phyloP scores from a whole-genome alignment of 2,329 filamentous ascomycete genomes.

The Exophiala viscosa region DNA sequence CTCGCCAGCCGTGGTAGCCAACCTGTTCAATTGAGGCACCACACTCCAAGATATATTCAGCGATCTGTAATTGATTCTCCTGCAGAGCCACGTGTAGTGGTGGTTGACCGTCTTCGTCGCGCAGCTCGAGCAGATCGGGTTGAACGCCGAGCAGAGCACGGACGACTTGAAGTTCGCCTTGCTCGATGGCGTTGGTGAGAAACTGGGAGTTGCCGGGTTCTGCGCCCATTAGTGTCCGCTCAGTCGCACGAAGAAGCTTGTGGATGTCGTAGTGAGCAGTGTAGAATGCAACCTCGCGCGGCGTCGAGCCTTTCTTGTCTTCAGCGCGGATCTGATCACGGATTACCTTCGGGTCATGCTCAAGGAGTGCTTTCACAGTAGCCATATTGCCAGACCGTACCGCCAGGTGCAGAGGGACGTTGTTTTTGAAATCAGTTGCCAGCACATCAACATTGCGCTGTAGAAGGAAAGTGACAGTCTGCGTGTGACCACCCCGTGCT shows the following conservation, averaged over 20 bases:
- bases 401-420: slow-evolving; percentile 24
- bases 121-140: slow-evolving; percentile 9
- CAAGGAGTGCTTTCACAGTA: slow-evolving; percentile 18
- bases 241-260: slow-evolving; percentile 24
- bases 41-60: slow-evolving; percentile 22
- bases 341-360: slow-evolving; percentile 17
- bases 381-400: slow-evolving; percentile 23
- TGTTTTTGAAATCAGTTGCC: slow-evolving; percentile 23
- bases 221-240: slow-evolving; percentile 15
- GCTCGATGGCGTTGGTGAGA: slow-evolving; percentile 22
- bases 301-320: slow-evolving; percentile 20
- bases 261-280: slow-evolving; percentile 28
- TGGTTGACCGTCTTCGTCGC: slow-evolving; percentile 24
- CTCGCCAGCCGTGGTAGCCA: slow-evolving; percentile 26
- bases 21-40: slow-evolving; percentile 22
- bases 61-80: slow-evolving; percentile 12
- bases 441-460: slow-evolving; percentile 29
- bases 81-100: slow-evolving; percentile 25
- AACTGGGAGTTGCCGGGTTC: slow-evolving; percentile 8
- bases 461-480: slow-evolving; percentile 32
- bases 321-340: slow-evolving; percentile 14
- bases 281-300: slow-evolving; percentile 25
- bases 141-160: slow-evolving; percentile 10
- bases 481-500: slow-evolving; percentile 29
- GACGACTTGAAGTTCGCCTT: slow-evolving; percentile 12